Percentiles rank a stretch among this genome's conserved stretches.
Evolutionary conservation across 2,329 filamentous ascomycete genomes (phyloP).

Genomic region (Colletotrichum falcatum): DNA sequence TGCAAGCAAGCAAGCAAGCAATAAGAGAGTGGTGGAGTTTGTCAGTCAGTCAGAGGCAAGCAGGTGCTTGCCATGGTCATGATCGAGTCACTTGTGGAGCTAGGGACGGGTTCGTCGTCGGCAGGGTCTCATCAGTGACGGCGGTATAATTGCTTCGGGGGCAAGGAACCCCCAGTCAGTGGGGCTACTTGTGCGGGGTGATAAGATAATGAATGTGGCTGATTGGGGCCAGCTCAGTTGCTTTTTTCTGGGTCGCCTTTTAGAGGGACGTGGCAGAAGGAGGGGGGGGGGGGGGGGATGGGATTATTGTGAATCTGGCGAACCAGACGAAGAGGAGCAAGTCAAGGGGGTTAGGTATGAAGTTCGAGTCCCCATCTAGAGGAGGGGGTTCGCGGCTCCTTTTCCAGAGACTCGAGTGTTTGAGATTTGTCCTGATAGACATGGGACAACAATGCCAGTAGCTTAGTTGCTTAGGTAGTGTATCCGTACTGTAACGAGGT

Average conservation of each 20-base stretch:
- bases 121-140: constrained; percentile 22
- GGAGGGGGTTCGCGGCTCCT: neutral
- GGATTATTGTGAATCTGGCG: neutral
- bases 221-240: constrained; percentile 40
- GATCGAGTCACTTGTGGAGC: constrained; percentile 21
- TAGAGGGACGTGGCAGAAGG: neutral
- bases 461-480: no score
- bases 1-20: neutral
- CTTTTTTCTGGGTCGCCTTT: constrained; percentile 18
- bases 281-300: no score
- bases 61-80: constrained; percentile 1
- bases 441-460: neutral
- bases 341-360: neutral
- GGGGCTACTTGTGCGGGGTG: constrained; percentile 35
- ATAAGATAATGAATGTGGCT: constrained; percentile 37
- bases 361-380: neutral
- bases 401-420: constrained; percentile 1
- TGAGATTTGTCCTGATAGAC: constrained; percentile 4
- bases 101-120: constrained; percentile 1
- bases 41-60: neutral
- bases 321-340: neutral
- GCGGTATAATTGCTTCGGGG: constrained; percentile 34
- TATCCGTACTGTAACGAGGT: neutral
- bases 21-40: neutral
- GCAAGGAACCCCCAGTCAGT: constrained; percentile 21